Base-by-base conservation (phyloP, 1,139 yeast species). In the Lizanozyma gosingica region DNA sequence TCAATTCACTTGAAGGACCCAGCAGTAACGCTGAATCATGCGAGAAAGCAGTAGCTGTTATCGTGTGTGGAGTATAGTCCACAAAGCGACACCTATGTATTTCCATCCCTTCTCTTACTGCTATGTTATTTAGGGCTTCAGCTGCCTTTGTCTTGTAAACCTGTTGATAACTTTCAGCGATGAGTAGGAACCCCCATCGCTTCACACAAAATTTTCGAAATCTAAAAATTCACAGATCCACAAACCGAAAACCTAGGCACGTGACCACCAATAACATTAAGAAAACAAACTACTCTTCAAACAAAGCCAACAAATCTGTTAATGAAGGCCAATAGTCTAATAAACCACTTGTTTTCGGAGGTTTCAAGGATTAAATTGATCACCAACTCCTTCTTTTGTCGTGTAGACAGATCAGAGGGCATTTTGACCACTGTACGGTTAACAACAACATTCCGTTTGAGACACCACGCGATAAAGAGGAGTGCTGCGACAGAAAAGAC, bases 21-120 rank as follows among this genome's bases (percentile, higher is more conserved):
- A 56, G 57, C 38, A 67, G 61, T n/a, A 61, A 53, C 8, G 68
- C 57, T 1, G 86, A 73, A n/a, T 61, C 57, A 52, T 82, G 86
- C 18, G 94, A 84, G 57, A 90, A 92, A 2, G 90, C 83, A 42
- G 85, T 61, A 2, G 95, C 76, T 1, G 97, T 86, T 45, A 92
- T 81, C 15, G 90, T 78, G 43, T 84, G 90, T 6, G 97, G 94
- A 15, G 83, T 77, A 52, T 80, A 85, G 59, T 90, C 96, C 60
- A 90, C 90, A 62, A 92, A 92, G 43, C 97, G 74, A 58, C 96
- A 86, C 57, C 97, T 78, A 60, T 92, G 97, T 51, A 92, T 76
- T 57, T 83, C 83, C 84, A 83, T 82, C 29, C 11, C 11, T n/a
- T n/a, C n/a, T n/a, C n/a, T n/a, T n/a, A n/a, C n/a, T n/a, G n/a